A percentile compares a stretch with the other conserved stretches of the same genome.
These are phyloP conservation scores for Lasiosphaeria miniovina DNA, from an alignment of 495 filamentous ascomycete genomes.

Conservation along the genomic window DNA sequence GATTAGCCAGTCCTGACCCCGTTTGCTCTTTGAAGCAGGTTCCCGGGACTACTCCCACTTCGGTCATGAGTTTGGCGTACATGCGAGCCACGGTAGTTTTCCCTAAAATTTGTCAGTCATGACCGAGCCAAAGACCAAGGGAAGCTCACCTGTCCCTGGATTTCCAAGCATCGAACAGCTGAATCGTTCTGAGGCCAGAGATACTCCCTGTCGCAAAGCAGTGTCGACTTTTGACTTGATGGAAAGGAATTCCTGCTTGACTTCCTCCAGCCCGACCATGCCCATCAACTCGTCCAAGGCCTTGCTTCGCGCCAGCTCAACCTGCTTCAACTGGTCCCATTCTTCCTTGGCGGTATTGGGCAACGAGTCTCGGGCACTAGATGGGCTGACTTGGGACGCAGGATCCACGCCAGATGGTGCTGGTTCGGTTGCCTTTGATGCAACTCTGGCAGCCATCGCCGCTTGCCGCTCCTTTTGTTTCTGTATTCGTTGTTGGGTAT, in stretches of 20 bases:
- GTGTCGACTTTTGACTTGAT: conserved; percentile 71
- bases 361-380: background rate
- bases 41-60: conserved; percentile 56
- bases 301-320: conserved; percentile 46
- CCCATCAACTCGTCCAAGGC: conserved; percentile 64
- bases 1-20: conserved; percentile 62
- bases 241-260: conserved; percentile 61
- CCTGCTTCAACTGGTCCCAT: conserved; percentile 60
- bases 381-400: background rate
- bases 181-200: conserved; percentile 59
- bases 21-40: conserved; percentile 63
- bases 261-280: conserved; percentile 69
- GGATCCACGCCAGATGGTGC: background rate
- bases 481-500: conserved; percentile 11
- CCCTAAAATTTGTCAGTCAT: conserved; percentile 37
- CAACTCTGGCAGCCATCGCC: background rate
- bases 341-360: conserved; percentile 37
- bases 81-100: conserved; percentile 82
- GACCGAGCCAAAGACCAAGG: background rate
- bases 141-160: conserved; percentile 66
- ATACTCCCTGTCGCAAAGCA: conserved; percentile 51
- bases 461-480: conserved; percentile 15
- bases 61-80: conserved; percentile 66
- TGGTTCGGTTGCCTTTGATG: background rate
- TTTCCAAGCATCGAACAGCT: conserved; percentile 69